These are phyloP conservation scores for Yamadazyma aaseri DNA, from an alignment of 1,139 yeast species.

Conservation along the genomic window DNA sequence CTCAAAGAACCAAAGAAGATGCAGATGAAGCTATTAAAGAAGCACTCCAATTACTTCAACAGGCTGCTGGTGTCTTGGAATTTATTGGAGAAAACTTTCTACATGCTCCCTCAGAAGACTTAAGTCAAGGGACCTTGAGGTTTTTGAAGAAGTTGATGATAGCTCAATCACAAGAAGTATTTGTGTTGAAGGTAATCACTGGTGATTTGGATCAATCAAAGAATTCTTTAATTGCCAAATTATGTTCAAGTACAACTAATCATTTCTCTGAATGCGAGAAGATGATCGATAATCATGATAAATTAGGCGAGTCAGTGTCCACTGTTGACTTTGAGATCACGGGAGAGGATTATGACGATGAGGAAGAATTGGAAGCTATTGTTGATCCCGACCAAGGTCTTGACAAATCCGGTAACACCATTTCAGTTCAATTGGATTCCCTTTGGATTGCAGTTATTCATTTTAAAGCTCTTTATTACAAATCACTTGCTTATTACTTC, in stretches of 20 bases:
- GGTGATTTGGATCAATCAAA: conserved; percentile 48
- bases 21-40: conserved; percentile 46
- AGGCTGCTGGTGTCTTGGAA: conserved; percentile 75
- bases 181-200: conserved; percentile 61
- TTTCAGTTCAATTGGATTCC: conserved; percentile 45
- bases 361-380: conserved; percentile 19
- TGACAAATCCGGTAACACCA: conserved; percentile 33
- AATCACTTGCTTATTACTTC: conserved; percentile 47
- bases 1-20: conserved; percentile 38
- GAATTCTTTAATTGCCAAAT: conserved; percentile 68
- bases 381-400: conserved; percentile 13
- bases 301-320: conserved; percentile 11
- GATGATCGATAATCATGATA: conserved; percentile 23
- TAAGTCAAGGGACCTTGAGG: conserved; percentile 65
- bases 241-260: conserved; percentile 61
- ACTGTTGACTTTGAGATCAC: conserved; percentile 20
- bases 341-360: conserved; percentile 18
- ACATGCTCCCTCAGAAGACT: conserved; percentile 85
- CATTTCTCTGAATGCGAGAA: conserved; percentile 52
- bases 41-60: conserved; percentile 64
- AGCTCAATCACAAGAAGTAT: conserved; percentile 89
- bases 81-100: conserved; percentile 78
- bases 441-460: conserved; percentile 44
- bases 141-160: conserved; percentile 66
- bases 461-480: conserved; percentile 50